A percentile compares a stretch with the other conserved stretches of the same genome.
Conservation (phyloP, 2,329 filamentous ascomycete genomes). For the Colletotrichum orbiculare region DNA sequence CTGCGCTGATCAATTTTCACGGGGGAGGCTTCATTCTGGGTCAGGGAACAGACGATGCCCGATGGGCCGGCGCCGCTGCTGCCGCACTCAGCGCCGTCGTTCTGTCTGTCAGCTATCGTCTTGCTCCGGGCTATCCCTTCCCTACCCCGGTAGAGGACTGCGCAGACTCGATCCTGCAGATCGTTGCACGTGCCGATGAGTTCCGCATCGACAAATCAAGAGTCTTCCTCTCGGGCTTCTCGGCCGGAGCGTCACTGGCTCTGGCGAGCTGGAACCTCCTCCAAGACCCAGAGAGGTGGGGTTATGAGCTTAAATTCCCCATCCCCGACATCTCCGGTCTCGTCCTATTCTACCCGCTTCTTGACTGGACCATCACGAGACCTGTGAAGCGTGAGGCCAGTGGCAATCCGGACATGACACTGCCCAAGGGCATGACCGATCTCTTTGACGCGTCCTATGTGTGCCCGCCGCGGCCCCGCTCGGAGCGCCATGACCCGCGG, state of each 20-base stretch:
- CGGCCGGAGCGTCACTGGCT: conserved; percentile 68
- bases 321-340: conserved; percentile 62
- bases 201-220: conserved; percentile 66
- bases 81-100: conserved; percentile 66
- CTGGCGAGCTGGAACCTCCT: conserved; percentile 60
- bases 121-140: conserved; percentile 73
- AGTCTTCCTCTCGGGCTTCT: conserved; percentile 72
- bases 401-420: conserved; percentile 65
- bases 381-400: conserved; percentile 66
- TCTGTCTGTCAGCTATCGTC: conserved; percentile 75
- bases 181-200: conserved; percentile 65
- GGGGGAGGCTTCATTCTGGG: conserved; percentile 76
- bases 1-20: conserved; percentile 68
- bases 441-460: conserved; percentile 73
- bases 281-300: conserved; percentile 53
- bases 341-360: conserved; percentile 70
- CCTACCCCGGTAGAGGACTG: conserved; percentile 74
- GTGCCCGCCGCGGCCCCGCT: conserved; percentile 59
- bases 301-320: conserved; percentile 51
- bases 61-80: conserved; percentile 67
- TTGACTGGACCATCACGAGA: conserved; percentile 69
- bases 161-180: conserved; percentile 71
- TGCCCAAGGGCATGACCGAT: conserved; percentile 67
- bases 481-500: conserved; percentile 61
- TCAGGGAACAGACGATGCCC: conserved; percentile 70